These are phyloP conservation scores for Aspergillus fumigatiaffinis DNA, from an alignment of 2,329 filamentous ascomycete species.

Conservation along the genomic window DNA sequence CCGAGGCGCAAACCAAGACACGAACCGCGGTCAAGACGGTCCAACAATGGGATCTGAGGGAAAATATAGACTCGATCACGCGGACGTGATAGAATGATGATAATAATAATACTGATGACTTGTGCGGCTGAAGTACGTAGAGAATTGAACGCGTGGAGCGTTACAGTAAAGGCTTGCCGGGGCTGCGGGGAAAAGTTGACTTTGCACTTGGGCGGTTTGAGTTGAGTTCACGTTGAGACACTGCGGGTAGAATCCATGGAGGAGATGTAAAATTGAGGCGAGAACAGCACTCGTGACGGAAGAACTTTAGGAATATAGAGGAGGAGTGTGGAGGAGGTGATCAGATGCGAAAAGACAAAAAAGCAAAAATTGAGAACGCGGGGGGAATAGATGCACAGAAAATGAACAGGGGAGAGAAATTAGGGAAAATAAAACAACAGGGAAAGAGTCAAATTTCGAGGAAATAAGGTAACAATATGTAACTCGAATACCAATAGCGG, in stretches of 20 bases:
- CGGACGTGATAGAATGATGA: background rate
- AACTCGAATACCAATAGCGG: background rate
- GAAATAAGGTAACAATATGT: background rate
- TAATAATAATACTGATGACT: background rate
- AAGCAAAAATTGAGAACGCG: background rate
- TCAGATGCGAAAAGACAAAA: background rate
- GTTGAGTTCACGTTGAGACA: background rate
- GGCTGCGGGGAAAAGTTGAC: conserved; percentile 8
- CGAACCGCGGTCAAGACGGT: background rate
- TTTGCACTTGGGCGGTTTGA: background rate
- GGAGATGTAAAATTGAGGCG: background rate
- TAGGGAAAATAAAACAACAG: background rate
- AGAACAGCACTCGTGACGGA: background rate
- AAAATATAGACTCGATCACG: background rate
- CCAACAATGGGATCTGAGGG: background rate
- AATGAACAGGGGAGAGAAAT: background rate
- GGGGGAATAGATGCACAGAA: conserved; percentile 9
- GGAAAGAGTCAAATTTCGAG: background rate
- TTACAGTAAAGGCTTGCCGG: conserved; percentile 3
- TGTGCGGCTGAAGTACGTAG: background rate
- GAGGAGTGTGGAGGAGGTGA: conserved; percentile 1
- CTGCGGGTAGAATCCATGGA: background rate
- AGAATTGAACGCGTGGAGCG: conserved; percentile 6
- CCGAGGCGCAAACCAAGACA: background rate
- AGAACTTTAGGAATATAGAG: background rate